Conservation (phyloP, 2,329 filamentous ascomycete genomes). For the Lasiodiplodia gonubiensis region DNA sequence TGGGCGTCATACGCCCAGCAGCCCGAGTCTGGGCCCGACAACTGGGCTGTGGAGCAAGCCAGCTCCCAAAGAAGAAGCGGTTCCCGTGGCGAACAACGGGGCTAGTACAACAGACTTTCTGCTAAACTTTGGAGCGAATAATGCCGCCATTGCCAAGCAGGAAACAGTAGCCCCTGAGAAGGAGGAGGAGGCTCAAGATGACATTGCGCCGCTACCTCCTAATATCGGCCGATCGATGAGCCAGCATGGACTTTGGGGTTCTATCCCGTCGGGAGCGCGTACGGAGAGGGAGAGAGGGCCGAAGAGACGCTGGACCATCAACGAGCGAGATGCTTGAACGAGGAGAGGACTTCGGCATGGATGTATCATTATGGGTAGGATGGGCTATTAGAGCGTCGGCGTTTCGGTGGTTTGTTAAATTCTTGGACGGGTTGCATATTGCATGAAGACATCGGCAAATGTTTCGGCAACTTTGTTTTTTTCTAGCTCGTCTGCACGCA, state of each 20-base stretch:
- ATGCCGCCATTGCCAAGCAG: not conserved
- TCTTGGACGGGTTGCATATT: not conserved
- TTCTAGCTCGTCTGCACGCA: not conserved
- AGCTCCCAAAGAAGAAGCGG: constrained; percentile 32
- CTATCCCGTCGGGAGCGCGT: constrained; percentile 39
- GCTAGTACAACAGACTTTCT: constrained; percentile 42
- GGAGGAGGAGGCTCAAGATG: constrained; percentile 39
- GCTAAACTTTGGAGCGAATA: constrained; percentile 38
- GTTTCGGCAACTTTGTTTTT: constrained; percentile 4
- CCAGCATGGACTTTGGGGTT: constrained; percentile 52
- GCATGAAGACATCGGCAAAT: constrained; percentile 2
- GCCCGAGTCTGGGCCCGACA: constrained; percentile 32
- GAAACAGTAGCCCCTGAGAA: constrained; percentile 32
- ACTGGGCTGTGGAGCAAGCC: constrained; percentile 49
- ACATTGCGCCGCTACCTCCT: constrained; percentile 39
- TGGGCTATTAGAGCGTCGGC: constrained; percentile 25
- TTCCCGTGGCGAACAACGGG: constrained; percentile 33
- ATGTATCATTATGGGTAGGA: constrained; percentile 17
- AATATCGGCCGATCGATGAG: constrained; percentile 33
- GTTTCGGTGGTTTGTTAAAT: constrained; percentile 5
- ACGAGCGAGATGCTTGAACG: constrained; percentile 19
- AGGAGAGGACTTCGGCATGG: not conserved
- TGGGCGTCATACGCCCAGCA: constrained; percentile 34
- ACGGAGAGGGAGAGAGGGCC: constrained; percentile 45
- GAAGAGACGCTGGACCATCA: constrained; percentile 53